Evolutionary conservation across 371 early-diverging fungal species (phyloP), one percentile per base, ranked within the genome.

Genomic region (Rhizopus microsporus): DNA sequence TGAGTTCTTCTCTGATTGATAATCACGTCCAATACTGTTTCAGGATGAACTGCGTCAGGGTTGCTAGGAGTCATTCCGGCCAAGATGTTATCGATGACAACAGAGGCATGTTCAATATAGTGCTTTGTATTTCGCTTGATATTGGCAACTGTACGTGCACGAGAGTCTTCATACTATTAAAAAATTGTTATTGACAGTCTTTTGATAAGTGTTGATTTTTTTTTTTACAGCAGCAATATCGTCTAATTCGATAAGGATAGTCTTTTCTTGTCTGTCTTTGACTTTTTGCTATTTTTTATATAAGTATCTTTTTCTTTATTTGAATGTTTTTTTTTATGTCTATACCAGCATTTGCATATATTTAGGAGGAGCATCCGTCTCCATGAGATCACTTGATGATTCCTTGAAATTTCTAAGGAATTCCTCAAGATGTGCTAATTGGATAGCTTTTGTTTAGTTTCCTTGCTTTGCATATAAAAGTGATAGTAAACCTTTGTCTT

Each of bases 21-120:
- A 59, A 97, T 87, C 15, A 96, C 95, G 60, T 96, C 96, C 23
- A 96, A 70, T 3, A 94, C 93, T 57, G 87, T 85, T 45, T 89
- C 89, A n/a, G 86, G 83, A 29, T 88, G 84, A 31, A 72, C 77
- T 43, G 91, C 80, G 58, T 89, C 78, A 54, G 80, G 75, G 37
- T 77, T 75, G 49, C 69, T 74, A 2, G 97, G 94, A 51, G 94
- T 78, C 54, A 93, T 60, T 7, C 16, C 46, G 3, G 55, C 16
- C 16, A 61, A 60, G 4, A 72, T 23, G 0, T 51, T 40, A 31
- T 75, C 78, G 69, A 95, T 86, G 7, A 87, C 92, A 46, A 73
- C 73, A 56, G 80, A 82, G 59, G 94, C 88, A 44, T 97, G 74
- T 46, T 88, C 86, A 16, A 90, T 72, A 71, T 95, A 97, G 40